Evolutionary conservation across 2,329 filamentous ascomycete species (phyloP).

Genomic region (Chaetoscypha palmicola): DNA sequence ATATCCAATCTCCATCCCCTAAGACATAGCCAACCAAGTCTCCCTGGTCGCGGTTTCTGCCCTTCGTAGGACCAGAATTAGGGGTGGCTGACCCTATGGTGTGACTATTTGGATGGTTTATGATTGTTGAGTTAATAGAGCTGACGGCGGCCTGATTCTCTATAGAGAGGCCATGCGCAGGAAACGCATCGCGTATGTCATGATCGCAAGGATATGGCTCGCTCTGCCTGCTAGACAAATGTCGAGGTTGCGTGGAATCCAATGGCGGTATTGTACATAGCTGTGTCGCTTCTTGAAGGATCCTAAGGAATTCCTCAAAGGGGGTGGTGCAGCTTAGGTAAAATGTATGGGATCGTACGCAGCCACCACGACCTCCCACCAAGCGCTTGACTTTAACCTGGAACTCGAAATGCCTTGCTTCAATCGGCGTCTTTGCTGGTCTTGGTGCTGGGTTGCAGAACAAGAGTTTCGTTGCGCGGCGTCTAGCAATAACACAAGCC

Average conservation of each 20-base stretch:
- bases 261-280: slow-evolving; percentile 11
- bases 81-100: not conserved
- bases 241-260: too few relatives aligned
- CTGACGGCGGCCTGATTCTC: not conserved
- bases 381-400: slow-evolving; percentile 5
- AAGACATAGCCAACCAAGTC: not conserved
- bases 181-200: not conserved
- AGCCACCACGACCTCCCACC: slow-evolving; percentile 3
- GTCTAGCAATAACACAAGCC: not conserved
- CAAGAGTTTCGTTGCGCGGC: not conserved
- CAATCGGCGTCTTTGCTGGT: not conserved
- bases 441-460: not conserved
- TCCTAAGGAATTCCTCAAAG: slow-evolving; percentile 9
- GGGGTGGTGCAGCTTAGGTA: slow-evolving; percentile 3
- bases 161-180: not conserved
- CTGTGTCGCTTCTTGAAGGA: slow-evolving; percentile 9
- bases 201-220: not conserved
- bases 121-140: not conserved
- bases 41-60: not conserved
- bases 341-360: not conserved
- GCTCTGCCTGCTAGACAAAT: too few relatives aligned
- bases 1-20: not conserved
- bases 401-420: slow-evolving; percentile 5
- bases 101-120: not conserved
- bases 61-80: not conserved